Base-by-base conservation (phyloP, 306 rosid genomes). In the Cicer yamashitae region DNA sequence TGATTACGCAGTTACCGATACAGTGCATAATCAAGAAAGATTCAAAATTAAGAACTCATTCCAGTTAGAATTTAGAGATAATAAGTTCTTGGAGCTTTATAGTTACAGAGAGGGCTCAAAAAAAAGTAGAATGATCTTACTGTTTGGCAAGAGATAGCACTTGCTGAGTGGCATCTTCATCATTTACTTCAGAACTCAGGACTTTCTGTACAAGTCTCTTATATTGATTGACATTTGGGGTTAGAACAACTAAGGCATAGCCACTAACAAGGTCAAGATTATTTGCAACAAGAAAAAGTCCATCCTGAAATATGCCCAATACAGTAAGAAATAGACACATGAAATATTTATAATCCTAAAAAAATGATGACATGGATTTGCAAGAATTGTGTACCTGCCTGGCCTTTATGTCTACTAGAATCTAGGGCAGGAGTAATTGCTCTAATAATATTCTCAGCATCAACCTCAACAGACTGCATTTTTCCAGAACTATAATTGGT, bases 191-290 rank as follows among this genome's bases (percentile, higher is more conserved):
- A 51, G 90, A 81, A 58, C 78, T 82, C 50, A 88, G 70, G 61
- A 85, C 91, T 79, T 84, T 93, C 74, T 91, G 74, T 38, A 93
- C 91, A 50, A 93, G 91, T 13, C 96, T 93, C 83, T 91, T 91
- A 77, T 90, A 93, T 81, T 93, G 96, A 74, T 91, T 91, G 70
- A 93, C 79, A 72, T 93, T 93, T 70, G 96, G 98, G 20, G 96
- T 93, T 73, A 93, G 87, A 75, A 93, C 93, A 73, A 91, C 96
- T 76, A 91, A 83, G 81, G 84, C 83, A 83, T 93, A 93, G 53
- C 91, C 92, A 73, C 86, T 85, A 66, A 93, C 91, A 79, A 93
- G 93, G 82, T 91, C 90, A 67, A 91, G 81, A 81, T 63, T 79
- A 79, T 88, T 80, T 53, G 98, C 86, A 65, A 91, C 91, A 70